A percentile compares a stretch with the other conserved stretches of the same genome.
Evolutionary conservation across 1,284 basidiomycete species (phyloP).

Genomic region (Ceratobasidium sp.): DNA sequence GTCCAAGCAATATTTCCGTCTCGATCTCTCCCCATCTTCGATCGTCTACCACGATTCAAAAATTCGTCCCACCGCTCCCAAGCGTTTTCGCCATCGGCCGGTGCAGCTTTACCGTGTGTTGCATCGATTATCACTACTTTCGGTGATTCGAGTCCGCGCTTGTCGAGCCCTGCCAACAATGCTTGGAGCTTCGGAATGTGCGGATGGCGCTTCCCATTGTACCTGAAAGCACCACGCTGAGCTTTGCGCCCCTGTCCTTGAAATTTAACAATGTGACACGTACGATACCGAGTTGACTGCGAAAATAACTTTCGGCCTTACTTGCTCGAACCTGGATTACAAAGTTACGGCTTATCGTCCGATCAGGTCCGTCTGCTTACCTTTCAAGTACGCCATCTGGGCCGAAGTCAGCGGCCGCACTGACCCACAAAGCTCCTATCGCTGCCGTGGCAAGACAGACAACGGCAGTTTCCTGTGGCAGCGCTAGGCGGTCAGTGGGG

Average conservation of each 20-base stretch:
- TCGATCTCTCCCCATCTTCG: conserved; percentile 63
- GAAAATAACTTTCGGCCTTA: conserved; percentile 75
- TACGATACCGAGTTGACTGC: conserved; percentile 75
- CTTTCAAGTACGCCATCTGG: conserved; percentile 83
- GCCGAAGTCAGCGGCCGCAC: conserved; percentile 88
- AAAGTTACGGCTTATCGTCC: conserved; percentile 6
- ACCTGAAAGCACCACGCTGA: conserved; percentile 51
- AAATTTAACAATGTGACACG: conserved; percentile 44
- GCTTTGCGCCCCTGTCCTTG: neutral
- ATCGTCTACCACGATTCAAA: conserved; percentile 55
- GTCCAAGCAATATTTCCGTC: conserved; percentile 48
- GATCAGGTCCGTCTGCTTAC: conserved; percentile 45
- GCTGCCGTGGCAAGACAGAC: conserved; percentile 79
- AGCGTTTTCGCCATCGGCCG: conserved; percentile 43
- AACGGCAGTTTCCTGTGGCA: conserved; percentile 68
- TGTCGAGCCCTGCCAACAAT: conserved; percentile 61
- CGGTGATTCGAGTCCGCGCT: conserved; percentile 52
- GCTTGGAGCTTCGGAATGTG: conserved; percentile 71
- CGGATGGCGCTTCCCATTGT: conserved; percentile 73
- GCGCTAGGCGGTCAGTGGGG: neutral
- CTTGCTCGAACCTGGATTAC: conserved; percentile 67
- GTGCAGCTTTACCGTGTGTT: conserved; percentile 50
- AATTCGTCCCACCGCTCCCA: conserved; percentile 70
- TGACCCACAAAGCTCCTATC: conserved; percentile 79
- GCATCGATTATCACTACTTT: conserved; percentile 67